Percentiles rank a stretch among this genome's conserved stretches.
Conservation (phyloP, 768 basidiomycete species). For the Leccinum uliginosum region DNA sequence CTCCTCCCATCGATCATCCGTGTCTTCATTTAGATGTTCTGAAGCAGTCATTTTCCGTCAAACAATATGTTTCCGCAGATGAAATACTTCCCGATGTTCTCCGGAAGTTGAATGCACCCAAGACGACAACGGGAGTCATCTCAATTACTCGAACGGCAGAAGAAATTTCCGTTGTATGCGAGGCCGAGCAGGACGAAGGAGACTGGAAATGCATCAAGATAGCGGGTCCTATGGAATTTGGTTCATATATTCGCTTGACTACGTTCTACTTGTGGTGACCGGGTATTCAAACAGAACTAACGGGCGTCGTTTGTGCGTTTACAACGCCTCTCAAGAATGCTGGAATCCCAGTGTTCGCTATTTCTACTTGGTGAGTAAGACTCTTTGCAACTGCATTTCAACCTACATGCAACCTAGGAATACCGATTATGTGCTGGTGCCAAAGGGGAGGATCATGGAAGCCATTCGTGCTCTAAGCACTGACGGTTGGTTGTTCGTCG, state of each 20-base stretch:
- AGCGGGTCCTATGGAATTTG: constrained; percentile 63
- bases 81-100: constrained; percentile 28
- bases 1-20: constrained; percentile 43
- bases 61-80: constrained; percentile 34
- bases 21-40: constrained; percentile 48
- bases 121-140: constrained; percentile 36
- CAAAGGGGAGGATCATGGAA: constrained; percentile 36
- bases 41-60: constrained; percentile 40
- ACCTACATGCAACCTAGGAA: constrained; percentile 40
- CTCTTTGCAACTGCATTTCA: not conserved
- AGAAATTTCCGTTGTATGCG: constrained; percentile 58
- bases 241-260: constrained; percentile 27
- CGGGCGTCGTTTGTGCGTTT: constrained; percentile 53
- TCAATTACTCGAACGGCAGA: constrained; percentile 57
- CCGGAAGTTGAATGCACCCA: constrained; percentile 27
- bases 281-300: constrained; percentile 38
- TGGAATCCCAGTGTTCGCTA: constrained; percentile 51
- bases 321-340: constrained; percentile 49
- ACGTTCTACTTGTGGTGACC: not conserved
- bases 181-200: constrained; percentile 36
- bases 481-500: constrained; percentile 46
- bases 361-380: constrained; percentile 57
- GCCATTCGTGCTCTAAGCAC: constrained; percentile 40
- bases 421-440: constrained; percentile 62
- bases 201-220: constrained; percentile 61